A percentile compares a stretch with the other conserved stretches of the same genome.
Conservation (phyloP, 192 early-diverging fungal genomes). For the Backusella circina region DNA sequence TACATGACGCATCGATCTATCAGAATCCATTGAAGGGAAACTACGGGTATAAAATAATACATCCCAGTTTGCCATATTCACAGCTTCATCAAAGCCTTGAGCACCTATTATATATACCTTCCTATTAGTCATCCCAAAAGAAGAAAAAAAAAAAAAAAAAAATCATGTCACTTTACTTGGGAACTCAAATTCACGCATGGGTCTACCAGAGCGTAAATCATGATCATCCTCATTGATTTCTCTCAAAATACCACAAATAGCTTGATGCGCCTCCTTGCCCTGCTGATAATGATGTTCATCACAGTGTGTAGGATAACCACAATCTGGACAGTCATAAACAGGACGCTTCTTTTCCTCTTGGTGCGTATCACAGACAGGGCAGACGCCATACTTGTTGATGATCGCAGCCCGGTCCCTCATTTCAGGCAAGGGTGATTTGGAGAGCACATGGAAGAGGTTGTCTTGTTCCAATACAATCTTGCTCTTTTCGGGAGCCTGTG, state of each 20-base stretch:
- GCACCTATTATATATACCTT: constrained; percentile 30
- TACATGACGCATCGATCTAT: constrained; percentile 73
- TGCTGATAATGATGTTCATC: constrained; percentile 61
- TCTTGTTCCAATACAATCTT: constrained; percentile 42
- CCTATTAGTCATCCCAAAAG: too few species aligned
- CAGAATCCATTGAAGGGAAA: constrained; percentile 68
- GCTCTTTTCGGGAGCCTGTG: neutral
- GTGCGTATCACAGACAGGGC: constrained; percentile 64
- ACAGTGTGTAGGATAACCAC: constrained; percentile 80
- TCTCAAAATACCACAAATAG: constrained; percentile 53
- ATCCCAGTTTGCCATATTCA: constrained; percentile 79
- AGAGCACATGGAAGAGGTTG: constrained; percentile 68
- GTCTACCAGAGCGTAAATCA: constrained; percentile 70
- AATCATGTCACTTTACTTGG: constrained; percentile 41
- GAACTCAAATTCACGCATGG: constrained; percentile 77
- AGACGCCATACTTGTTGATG: constrained; percentile 62
- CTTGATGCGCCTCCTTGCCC: constrained; percentile 54
- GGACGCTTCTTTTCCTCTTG: constrained; percentile 43
- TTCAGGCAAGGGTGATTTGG: constrained; percentile 63
- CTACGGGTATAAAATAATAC: constrained; percentile 74
- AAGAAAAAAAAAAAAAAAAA: constrained; percentile 4
- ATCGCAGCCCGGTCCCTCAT: constrained; percentile 60
- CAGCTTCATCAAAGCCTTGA: constrained; percentile 67
- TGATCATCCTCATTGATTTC: constrained; percentile 79
- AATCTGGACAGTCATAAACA: constrained; percentile 67